Evolutionary conservation across 257 asterid species (phyloP), one percentile per base, ranked within the genome.

Genomic region (Coffea canephora): DNA sequence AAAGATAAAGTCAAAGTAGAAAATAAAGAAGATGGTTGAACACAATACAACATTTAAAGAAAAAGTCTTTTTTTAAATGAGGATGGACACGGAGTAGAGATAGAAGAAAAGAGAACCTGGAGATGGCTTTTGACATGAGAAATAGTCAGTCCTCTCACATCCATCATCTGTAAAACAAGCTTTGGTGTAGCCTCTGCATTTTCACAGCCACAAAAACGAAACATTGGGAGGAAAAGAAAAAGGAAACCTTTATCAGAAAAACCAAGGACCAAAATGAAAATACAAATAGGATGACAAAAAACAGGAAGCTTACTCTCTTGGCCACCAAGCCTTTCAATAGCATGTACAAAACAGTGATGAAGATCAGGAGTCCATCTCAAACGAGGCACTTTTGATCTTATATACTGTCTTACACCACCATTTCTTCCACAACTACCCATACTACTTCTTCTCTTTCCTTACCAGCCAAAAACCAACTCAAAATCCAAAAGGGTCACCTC

Each of bases 41-140:
- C 55, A 71, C 14, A 12, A 66, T 4, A 54, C 45, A 3, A 23
- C 6, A 18, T 49, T 46, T 6, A 41, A 52, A 49, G 19, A 25
- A 16, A 1, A 70, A 16, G 50, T 59, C 45, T 39, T 59, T 4
- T 4, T 23, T n/a, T 6, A 27, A 48, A 48, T 0, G 16, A 16
- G 10, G 41, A 27, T 2, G 27, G 43, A 23, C 39, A n/a, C 10
- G 19, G 3, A 31, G 57, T 45, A 71, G 45, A 66, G 55, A 43
- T 31, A 36, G 12, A 9, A 54, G 18, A 21, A 8, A 15, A 69
- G 31, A 9, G 11, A 66, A 89, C 98, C 94, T 94, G 98, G 6
- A 94, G 90, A 74, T 94, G 98, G 88, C 97, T 92, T 87, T 94
- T 94, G 76, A 94, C 98, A 87, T 94, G 98, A 83, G 98, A 89